A percentile compares a stretch with the other conserved stretches of the same genome.
phyloP scores from a whole-genome alignment of 208 protist species.

The Trypanosomatidae sp. region DNA sequence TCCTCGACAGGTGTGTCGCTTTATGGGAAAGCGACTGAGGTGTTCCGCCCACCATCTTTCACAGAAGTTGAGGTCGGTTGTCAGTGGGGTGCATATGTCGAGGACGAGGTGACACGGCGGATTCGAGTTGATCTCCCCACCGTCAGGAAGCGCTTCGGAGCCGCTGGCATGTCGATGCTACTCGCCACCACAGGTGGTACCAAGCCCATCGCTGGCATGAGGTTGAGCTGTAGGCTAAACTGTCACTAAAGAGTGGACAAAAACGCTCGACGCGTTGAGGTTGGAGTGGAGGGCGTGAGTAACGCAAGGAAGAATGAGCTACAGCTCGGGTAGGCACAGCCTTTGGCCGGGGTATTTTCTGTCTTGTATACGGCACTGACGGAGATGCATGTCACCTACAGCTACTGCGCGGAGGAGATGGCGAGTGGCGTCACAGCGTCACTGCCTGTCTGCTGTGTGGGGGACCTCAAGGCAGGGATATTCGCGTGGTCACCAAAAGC shows the following conservation, averaged over 20 bases:
- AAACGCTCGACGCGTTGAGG: constrained; percentile 32
- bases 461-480: constrained; percentile 28
- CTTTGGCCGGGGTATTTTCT: constrained; percentile 39
- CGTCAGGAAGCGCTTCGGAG: constrained; percentile 38
- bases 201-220: constrained; percentile 66
- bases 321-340: constrained; percentile 27
- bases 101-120: constrained; percentile 50
- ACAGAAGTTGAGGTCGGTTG: constrained; percentile 46
- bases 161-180: constrained; percentile 68
- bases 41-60: constrained; percentile 34
- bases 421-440: constrained; percentile 22
- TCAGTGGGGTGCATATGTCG: constrained; percentile 44
- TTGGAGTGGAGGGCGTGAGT: constrained; percentile 16
- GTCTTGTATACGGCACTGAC: constrained; percentile 28
- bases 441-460: constrained; percentile 23
- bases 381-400: constrained; percentile 15
- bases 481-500: constrained; percentile 24
- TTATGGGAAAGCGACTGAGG: constrained; percentile 18
- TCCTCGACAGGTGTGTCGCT: constrained; percentile 36
- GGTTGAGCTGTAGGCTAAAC: constrained; percentile 72
- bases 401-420: constrained; percentile 10
- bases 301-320: constrained; percentile 11
- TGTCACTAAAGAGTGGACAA: constrained; percentile 44
- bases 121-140: constrained; percentile 61
- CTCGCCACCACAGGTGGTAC: constrained; percentile 69